Percentiles rank a stretch among this genome's conserved stretches.
phyloP scores from a whole-genome alignment of 805 yeast species.

The Grigorovia yakushimaensis region DNA sequence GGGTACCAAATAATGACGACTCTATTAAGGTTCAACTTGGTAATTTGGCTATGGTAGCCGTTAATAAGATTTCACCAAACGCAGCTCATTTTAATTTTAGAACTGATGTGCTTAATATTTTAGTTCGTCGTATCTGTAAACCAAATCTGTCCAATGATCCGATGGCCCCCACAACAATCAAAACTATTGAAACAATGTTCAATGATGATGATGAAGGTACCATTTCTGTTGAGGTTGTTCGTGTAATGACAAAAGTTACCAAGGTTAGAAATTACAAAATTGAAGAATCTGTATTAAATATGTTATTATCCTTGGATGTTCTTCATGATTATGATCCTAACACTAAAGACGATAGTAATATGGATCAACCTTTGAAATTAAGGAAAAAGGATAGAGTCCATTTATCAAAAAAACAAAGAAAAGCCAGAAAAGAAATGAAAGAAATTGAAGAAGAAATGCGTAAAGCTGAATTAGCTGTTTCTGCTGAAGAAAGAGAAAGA shows the following conservation, averaged over 20 bases:
- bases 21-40: constrained; percentile 33
- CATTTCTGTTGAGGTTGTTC: constrained; percentile 63
- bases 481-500: constrained; percentile 78
- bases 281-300: constrained; percentile 71
- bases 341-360: constrained; percentile 37
- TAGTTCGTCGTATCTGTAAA: constrained; percentile 59
- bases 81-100: constrained; percentile 76
- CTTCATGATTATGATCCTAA: constrained; percentile 67
- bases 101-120: constrained; percentile 56
- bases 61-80: constrained; percentile 62
- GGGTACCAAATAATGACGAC: constrained; percentile 29
- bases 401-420: constrained; percentile 81
- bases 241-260: constrained; percentile 58
- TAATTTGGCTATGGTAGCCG: constrained; percentile 57
- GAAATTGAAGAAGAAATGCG: constrained; percentile 83
- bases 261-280: constrained; percentile 67
- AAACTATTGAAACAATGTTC: constrained; percentile 59
- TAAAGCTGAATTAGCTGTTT: constrained; percentile 77
- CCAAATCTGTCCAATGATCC: constrained; percentile 38
- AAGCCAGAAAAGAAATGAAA: constrained; percentile 76
- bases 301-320: constrained; percentile 57
- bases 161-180: constrained; percentile 48
- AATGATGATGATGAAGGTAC: constrained; percentile 77
- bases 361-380: constrained; percentile 35
- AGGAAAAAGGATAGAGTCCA: constrained; percentile 86